These are phyloP conservation scores for Phytophthora fragariaefolia DNA, from an alignment of 352 stramenopile genomes.

Conservation along the genomic window DNA sequence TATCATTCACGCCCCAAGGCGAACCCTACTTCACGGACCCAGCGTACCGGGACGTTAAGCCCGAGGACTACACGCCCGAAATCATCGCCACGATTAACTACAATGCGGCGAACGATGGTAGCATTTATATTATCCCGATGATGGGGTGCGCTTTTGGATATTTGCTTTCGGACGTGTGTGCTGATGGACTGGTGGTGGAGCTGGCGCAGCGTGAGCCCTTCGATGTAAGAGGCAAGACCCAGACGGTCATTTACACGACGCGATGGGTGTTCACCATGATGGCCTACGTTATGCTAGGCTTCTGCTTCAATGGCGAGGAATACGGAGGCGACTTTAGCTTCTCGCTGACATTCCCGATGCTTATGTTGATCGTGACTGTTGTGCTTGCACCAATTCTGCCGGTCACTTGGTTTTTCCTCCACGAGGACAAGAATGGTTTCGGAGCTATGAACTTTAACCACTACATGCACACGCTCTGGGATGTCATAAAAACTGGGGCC, in stretches of 20 bases:
- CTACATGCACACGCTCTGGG: conserved; percentile 55
- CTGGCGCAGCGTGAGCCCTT: conserved; percentile 54
- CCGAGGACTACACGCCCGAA: conserved; percentile 50
- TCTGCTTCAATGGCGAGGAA: conserved; percentile 54
- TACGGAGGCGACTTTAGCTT: conserved; percentile 60
- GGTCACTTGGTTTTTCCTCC: conserved; percentile 51
- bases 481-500: conserved; percentile 50
- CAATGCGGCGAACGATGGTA: conserved; percentile 37
- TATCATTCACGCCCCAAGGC: conserved; percentile 42
- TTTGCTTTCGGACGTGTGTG: conserved; percentile 54
- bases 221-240: conserved; percentile 44
- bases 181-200: conserved; percentile 57
- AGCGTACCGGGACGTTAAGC: conserved; percentile 47
- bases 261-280: conserved; percentile 47
- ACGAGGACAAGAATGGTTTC: conserved; percentile 42
- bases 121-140: conserved; percentile 53
- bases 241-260: conserved; percentile 63
- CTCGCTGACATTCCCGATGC: conserved; percentile 47
- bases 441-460: conserved; percentile 43
- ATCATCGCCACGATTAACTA: conserved; percentile 55
- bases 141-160: conserved; percentile 56
- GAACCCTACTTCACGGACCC: conserved; percentile 53
- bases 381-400: conserved; percentile 42
- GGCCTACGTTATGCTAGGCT: conserved; percentile 45
- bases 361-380: conserved; percentile 51